phyloP scores from a whole-genome alignment of 208 protist genomes.

The Trichomonas gallinae region DNA sequence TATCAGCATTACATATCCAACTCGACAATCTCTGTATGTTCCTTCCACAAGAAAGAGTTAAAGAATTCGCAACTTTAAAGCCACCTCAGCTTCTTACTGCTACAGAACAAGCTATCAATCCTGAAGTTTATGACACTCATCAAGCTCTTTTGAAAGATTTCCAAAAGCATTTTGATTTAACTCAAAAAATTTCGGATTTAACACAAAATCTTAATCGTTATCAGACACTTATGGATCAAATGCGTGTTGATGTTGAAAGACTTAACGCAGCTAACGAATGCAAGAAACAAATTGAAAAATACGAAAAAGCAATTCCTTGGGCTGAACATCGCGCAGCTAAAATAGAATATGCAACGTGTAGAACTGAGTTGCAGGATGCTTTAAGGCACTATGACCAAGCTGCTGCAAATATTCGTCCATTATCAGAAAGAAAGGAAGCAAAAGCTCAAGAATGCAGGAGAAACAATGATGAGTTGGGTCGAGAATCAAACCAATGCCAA shows the following conservation, averaged over 20 bases:
- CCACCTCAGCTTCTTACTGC: neutral
- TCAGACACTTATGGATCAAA: neutral
- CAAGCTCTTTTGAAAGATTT: neutral
- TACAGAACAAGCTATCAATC: slow-evolving; percentile 21
- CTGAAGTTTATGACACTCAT: neutral
- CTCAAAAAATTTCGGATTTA: neutral
- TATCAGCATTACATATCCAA: neutral
- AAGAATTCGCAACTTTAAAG: slow-evolving; percentile 17
- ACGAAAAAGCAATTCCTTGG: neutral
- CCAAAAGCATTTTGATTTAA: neutral
- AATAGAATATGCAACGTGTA: neutral
- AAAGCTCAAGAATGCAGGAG: neutral
- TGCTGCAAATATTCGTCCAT: neutral
- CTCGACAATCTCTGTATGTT: slow-evolving; percentile 39
- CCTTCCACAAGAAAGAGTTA: slow-evolving; percentile 36
- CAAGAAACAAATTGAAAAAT: neutral
- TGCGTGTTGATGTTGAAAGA: neutral
- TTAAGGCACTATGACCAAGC: neutral
- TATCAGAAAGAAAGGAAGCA: neutral
- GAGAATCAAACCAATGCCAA: too few relatives aligned
- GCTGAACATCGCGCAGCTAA: neutral
- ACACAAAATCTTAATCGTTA: neutral
- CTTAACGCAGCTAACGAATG: neutral
- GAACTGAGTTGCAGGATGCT: neutral
- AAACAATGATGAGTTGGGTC: neutral